Conservation (phyloP, 2,329 filamentous ascomycete species). For the Paradendryphiella salina region DNA sequence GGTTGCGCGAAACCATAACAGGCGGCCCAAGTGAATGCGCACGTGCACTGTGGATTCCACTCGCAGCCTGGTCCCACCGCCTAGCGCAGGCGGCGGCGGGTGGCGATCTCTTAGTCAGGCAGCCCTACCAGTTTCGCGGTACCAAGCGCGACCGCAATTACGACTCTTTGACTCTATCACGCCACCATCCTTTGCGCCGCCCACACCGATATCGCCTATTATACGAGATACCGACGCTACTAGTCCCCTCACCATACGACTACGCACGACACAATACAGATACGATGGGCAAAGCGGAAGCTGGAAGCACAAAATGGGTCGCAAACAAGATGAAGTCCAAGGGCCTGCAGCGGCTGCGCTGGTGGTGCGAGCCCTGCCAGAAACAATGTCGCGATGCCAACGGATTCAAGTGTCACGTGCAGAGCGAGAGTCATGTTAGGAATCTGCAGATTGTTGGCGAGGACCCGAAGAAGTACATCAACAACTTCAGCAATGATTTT, state of each 20-base stretch:
- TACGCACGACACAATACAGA: conserved; percentile 10
- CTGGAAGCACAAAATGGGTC: conserved; percentile 86
- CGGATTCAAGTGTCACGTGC: conserved; percentile 69
- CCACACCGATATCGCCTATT: neutral
- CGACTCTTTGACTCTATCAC: neutral
- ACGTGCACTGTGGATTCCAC: neutral
- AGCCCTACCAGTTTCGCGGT: conserved; percentile 11
- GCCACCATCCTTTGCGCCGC: neutral
- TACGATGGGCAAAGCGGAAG: conserved; percentile 85
- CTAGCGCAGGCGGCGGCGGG: neutral
- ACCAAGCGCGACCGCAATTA: neutral
- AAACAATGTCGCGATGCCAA: conserved; percentile 82
- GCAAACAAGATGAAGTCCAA: conserved; percentile 83
- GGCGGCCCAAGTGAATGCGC: neutral
- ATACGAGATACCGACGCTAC: too few species aligned
- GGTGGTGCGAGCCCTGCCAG: conserved; percentile 85
- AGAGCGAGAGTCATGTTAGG: conserved; percentile 82
- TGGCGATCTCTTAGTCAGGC: conserved; percentile 14
- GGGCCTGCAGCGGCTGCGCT: conserved; percentile 70
- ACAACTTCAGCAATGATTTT: conserved; percentile 81
- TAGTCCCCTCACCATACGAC: neutral
- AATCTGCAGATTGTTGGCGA: conserved; percentile 79
- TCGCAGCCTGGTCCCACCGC: neutral
- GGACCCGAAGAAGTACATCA: conserved; percentile 80
- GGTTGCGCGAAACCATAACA: too few species aligned